phyloP scores from a whole-genome alignment of 2,329 filamentous ascomycete species.

The Cladophialophora yegresii region DNA sequence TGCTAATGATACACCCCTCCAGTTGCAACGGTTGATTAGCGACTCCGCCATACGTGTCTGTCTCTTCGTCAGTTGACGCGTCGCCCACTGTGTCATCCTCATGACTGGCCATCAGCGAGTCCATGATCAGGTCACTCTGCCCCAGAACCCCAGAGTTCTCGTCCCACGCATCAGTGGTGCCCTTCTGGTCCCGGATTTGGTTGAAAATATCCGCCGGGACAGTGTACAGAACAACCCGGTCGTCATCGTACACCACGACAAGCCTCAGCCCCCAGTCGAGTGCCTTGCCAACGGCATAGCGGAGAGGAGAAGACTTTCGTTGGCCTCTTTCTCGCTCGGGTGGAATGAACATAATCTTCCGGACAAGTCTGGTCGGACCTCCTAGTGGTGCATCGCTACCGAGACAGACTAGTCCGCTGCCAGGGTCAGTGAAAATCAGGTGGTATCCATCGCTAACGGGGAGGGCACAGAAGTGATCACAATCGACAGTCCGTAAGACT shows the following conservation, averaged over 20 bases:
- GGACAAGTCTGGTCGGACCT: conserved; percentile 60
- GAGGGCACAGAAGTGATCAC: conserved; percentile 64
- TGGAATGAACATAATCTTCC: conserved; percentile 60
- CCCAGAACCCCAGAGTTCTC: conserved; percentile 32
- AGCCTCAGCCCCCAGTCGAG: conserved; percentile 60
- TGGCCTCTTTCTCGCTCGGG: conserved; percentile 37
- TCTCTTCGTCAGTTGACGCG: background rate
- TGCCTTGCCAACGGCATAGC: conserved; percentile 61
- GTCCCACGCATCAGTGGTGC: conserved; percentile 30
- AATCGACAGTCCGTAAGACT: conserved; percentile 48
- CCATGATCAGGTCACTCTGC: conserved; percentile 35
- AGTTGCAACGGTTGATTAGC: conserved; percentile 17
- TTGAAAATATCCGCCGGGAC: conserved; percentile 61
- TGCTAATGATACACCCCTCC: conserved; percentile 24
- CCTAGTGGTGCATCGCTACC: conserved; percentile 62
- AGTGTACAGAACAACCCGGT: conserved; percentile 60
- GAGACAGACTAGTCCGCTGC: conserved; percentile 58
- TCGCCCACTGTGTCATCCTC: background rate
- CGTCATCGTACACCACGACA: conserved; percentile 57
- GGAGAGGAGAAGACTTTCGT: conserved; percentile 47
- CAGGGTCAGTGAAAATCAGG: conserved; percentile 65
- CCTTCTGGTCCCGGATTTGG: conserved; percentile 19
- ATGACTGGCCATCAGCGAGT: conserved; percentile 25
- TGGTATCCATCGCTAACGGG: conserved; percentile 67
- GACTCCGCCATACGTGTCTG: background rate